A percentile compares a stretch with the other conserved stretches of the same genome.
Conservation (phyloP, 1,284 basidiomycete genomes). For the Violaceomyces palustris region DNA sequence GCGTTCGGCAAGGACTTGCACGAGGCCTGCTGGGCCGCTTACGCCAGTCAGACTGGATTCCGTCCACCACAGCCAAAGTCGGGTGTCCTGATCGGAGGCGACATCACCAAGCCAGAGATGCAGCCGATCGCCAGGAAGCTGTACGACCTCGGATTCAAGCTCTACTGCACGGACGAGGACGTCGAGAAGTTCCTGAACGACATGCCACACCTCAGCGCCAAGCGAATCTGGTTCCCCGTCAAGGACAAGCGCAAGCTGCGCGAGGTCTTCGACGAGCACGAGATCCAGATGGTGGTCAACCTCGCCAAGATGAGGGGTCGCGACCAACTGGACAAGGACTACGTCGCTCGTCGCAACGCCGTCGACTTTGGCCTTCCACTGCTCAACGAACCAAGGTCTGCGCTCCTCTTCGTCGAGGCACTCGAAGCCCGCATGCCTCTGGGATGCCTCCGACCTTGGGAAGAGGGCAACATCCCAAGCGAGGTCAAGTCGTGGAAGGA, state of each 20-base stretch:
- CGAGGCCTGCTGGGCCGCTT: constrained; percentile 93
- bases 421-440: constrained; percentile 80
- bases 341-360: constrained; percentile 67
- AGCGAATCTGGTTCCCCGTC: constrained; percentile 92
- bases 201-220: constrained; percentile 57
- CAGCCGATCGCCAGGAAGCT: constrained; percentile 65
- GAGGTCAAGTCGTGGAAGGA: constrained; percentile 63
- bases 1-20: constrained; percentile 89
- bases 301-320: constrained; percentile 75
- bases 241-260: constrained; percentile 93
- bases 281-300: constrained; percentile 94
- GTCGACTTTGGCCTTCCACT: constrained; percentile 60
- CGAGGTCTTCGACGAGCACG: constrained; percentile 76
- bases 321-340: constrained; percentile 84
- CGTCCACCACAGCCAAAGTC: constrained; percentile 74
- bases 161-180: constrained; percentile 75
- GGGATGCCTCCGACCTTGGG: constrained; percentile 74
- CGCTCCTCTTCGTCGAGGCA: constrained; percentile 84
- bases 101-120: constrained; percentile 76
- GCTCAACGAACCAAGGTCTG: constrained; percentile 84
- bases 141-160: constrained; percentile 71
- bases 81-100: constrained; percentile 80
- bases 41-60: constrained; percentile 85
- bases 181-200: constrained; percentile 81
- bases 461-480: constrained; percentile 82